Conservation (phyloP, 805 yeast species). For the Candida parachauliodes region DNA sequence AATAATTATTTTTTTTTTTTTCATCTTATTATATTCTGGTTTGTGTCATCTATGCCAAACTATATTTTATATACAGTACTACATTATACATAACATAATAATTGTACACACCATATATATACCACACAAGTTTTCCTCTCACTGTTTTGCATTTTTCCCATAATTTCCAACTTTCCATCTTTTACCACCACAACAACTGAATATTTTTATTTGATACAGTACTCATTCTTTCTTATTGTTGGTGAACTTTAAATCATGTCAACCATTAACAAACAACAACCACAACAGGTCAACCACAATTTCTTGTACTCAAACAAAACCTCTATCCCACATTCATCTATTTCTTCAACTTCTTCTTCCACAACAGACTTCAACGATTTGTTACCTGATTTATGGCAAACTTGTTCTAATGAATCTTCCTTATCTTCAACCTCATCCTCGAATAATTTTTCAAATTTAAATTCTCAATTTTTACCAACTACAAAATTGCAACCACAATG, state of each 20-base stretch:
- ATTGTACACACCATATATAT: too few relatives aligned
- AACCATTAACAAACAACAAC: background rate
- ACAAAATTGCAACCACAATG: constrained; percentile 1
- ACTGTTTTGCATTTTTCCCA: too few relatives aligned
- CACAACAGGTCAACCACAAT: background rate
- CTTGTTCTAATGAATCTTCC: constrained; percentile 11
- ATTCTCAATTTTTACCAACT: background rate
- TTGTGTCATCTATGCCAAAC: too few relatives aligned
- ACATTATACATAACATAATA: too few relatives aligned
- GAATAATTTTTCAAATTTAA: background rate
- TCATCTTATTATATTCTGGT: too few relatives aligned
- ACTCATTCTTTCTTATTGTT: too few relatives aligned
- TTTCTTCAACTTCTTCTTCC: constrained; percentile 9
- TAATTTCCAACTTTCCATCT: too few relatives aligned
- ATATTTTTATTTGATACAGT: too few relatives aligned
- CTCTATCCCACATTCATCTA: background rate
- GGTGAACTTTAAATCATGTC: background rate
- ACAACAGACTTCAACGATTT: constrained; percentile 13
- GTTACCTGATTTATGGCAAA: constrained; percentile 18
- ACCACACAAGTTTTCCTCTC: too few relatives aligned
- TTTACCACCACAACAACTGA: too few relatives aligned
- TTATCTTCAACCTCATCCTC: background rate
- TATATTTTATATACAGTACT: too few relatives aligned
- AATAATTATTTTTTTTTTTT: too few relatives aligned
- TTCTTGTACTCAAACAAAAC: background rate